A percentile compares a stretch with the other conserved stretches of the same genome.
Evolutionary conservation across 306 rosid species (phyloP).

Genomic region (Sophora flavescens): DNA sequence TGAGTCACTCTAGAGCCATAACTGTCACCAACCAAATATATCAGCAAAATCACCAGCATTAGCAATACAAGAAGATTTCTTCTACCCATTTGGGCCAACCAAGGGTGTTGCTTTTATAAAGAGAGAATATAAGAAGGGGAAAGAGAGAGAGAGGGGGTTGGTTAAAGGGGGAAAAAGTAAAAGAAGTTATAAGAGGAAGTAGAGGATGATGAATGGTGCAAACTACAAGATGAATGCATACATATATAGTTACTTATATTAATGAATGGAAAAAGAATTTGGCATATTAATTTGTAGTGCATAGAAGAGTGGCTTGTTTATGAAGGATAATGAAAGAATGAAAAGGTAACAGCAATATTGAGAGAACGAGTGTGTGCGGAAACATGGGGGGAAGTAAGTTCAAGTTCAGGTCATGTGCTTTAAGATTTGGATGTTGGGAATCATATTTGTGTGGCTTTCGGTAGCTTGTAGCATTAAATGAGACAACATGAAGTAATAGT

Average conservation of each 20-base stretch:
- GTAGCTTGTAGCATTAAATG: constrained; percentile 51
- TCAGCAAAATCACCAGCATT: constrained; percentile 49
- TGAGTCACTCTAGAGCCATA: constrained; percentile 53
- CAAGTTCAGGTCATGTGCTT: constrained; percentile 68
- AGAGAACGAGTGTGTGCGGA: constrained; percentile 46
- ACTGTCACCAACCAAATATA: constrained; percentile 43
- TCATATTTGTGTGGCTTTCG: constrained; percentile 33
- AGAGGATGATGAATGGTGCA: constrained; percentile 43
- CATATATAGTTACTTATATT: background rate
- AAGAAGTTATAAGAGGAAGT: constrained; percentile 19
- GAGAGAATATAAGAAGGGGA: background rate
- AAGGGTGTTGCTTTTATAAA: background rate
- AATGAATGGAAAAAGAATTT: constrained; percentile 42
- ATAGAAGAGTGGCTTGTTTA: constrained; percentile 22
- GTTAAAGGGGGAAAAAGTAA: constrained; percentile 16
- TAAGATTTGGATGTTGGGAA: constrained; percentile 52
- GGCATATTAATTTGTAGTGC: constrained; percentile 29
- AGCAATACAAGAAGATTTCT: constrained; percentile 37
- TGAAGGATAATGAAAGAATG: constrained; percentile 44
- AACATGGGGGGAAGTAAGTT: constrained; percentile 56
- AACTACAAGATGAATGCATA: constrained; percentile 33
- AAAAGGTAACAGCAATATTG: constrained; percentile 39
- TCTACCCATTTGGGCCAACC: constrained; percentile 56
- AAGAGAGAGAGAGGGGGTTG: constrained; percentile 1
- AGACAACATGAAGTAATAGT: constrained; percentile 50